Base-by-base conservation (phyloP, 768 basidiomycete genomes). In the Filobasidium wieringae region DNA sequence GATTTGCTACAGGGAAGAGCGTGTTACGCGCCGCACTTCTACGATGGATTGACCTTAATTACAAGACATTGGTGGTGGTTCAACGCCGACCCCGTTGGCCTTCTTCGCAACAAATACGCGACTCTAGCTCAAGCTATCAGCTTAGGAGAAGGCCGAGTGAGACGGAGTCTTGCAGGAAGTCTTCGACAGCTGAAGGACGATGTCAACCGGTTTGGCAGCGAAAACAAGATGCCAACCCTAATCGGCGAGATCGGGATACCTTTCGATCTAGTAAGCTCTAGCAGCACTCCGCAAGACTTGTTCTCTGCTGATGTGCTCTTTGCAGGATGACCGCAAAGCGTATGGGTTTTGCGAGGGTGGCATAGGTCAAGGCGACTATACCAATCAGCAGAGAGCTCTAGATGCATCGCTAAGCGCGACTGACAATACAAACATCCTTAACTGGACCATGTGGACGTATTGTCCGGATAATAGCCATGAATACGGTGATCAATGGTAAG, bases 401-500 rank as follows among this genome's bases (percentile, higher is more conserved):
- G 89, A 91, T 65, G 88, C 88, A 2, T 87, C 84, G 64, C 68
- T 88, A 66, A 85, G 86, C 62, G 86, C 80, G 5, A 78, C 81
- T 24, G 91, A 95, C 69, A 90, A 88, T 0, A 69, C 74, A 9
- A 88, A 88, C 63, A 79, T 72, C 33, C 72, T 92, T 58, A 88
- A 79, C 64, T 93, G 82, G 72, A 90, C 89, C 45, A 75, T 88
- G 8, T 95, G 91, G 91, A 86, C 83, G 32, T 95, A 92, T 69
- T 85, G 85, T 59, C 77, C 86, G 0, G 66, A 69, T 47, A 71
- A 72, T 66, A 79, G 78, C 26, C 89, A 96, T 68, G 76, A 80
- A 64, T 90, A 86, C 85, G 92, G 93, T 17, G 95, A 99, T 74
- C 86, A 86, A 0, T 99, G 93, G 91, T 90, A 92, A 71, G 80